Conservation (phyloP, 2,329 filamentous ascomycete genomes). For the Verticillium isaacii region DNA sequence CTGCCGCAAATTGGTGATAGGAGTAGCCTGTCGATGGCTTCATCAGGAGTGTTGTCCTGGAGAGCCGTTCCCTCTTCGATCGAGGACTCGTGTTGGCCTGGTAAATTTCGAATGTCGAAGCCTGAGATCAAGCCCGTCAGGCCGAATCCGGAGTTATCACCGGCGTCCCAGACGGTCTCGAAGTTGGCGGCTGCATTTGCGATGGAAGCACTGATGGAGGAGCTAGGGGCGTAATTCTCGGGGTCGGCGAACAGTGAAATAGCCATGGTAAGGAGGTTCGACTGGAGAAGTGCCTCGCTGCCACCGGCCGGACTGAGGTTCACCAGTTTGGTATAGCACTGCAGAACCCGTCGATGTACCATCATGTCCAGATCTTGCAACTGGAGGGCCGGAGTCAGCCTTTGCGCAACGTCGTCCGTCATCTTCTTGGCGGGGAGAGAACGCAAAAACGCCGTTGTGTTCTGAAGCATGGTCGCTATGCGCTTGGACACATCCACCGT, state of each 20-base stretch:
- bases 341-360: constrained; percentile 86
- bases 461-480: constrained; percentile 90
- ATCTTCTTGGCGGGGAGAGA: constrained; percentile 78
- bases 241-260: constrained; percentile 92
- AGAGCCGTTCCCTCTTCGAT: constrained; percentile 37
- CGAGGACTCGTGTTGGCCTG: constrained; percentile 59
- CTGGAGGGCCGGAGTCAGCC: constrained; percentile 79
- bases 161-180: constrained; percentile 91
- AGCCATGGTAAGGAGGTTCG: constrained; percentile 83
- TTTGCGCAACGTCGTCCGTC: constrained; percentile 79
- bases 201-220: constrained; percentile 83
- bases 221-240: constrained; percentile 72
- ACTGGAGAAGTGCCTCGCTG: constrained; percentile 81
- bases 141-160: constrained; percentile 91
- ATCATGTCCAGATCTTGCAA: constrained; percentile 87
- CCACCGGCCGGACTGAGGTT: constrained; percentile 82
- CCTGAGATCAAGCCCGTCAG: constrained; percentile 80
- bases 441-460: constrained; percentile 85
- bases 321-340: constrained; percentile 90
- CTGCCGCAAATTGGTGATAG: constrained; percentile 74
- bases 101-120: constrained; percentile 66
- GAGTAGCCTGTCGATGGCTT: constrained; percentile 56
- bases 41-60: constrained; percentile 57
- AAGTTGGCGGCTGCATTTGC: constrained; percentile 86
- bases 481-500: constrained; percentile 93